phyloP scores from a whole-genome alignment of 768 basidiomycete genomes.

The Suillus alpinus region DNA sequence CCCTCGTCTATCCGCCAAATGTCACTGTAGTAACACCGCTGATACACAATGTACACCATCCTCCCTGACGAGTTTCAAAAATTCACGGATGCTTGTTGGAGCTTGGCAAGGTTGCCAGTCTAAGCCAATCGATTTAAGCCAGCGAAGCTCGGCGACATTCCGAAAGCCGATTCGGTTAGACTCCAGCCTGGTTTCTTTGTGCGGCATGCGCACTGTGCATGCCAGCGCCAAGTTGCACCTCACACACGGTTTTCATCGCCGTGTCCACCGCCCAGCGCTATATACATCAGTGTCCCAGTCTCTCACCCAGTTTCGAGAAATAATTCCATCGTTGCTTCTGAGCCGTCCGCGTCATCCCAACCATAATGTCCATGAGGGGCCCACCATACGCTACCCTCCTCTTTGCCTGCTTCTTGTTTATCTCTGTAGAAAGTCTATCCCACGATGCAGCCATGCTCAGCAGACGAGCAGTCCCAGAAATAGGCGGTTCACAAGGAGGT shows the following conservation, averaged over 20 bases:
- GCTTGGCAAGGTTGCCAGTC: no score
- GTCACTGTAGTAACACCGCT: background rate
- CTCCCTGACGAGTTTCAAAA: no score
- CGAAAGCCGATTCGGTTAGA: background rate
- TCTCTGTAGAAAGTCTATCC: background rate
- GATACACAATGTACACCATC: background rate
- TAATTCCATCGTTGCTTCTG: background rate
- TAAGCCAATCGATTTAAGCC: no score
- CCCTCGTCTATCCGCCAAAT: background rate
- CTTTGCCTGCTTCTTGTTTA: background rate
- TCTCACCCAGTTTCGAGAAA: background rate
- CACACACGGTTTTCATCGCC: background rate
- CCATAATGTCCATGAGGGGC: background rate
- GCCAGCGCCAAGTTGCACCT: background rate
- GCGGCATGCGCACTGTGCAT: background rate
- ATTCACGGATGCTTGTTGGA: no score
- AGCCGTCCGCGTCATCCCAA: background rate
- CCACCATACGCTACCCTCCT: background rate
- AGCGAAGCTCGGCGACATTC: background rate
- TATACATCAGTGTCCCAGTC: background rate
- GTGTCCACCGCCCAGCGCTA: background rate
- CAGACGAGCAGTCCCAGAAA: slow-evolving; percentile 42
- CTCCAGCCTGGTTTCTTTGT: background rate
- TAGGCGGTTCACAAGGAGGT: slow-evolving; percentile 51
- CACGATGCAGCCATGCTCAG: background rate